Base-by-base conservation (phyloP, 495 filamentous ascomycete species). In the Penicillium pancosmium region DNA sequence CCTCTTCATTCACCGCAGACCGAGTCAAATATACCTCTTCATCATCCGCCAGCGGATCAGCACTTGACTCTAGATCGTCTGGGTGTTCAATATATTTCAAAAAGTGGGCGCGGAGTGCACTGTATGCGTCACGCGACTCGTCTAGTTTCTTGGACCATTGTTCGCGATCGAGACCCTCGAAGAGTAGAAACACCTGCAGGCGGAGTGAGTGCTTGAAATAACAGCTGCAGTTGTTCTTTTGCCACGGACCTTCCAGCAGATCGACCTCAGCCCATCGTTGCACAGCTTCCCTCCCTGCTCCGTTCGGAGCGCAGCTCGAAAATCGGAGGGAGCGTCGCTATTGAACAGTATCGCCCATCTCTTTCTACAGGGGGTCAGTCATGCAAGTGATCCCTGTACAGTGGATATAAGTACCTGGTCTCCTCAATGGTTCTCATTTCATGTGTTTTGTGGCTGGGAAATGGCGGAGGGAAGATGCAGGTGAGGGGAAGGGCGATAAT, bases 21-120 rank as follows among this genome's bases (percentile, higher is more conserved):
- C 33, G 16, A 43, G 7, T 19, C 18, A 38, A 6, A 41, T 82
- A 79, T 84, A 93, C 92, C 73, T 91, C 81, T 49, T 88, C 82
- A 73, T 91, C 91, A 59, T 96, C 93, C 56, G 90, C 88, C 59
- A 98, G 78, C 4, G 95, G 95, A 73, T 98, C 95, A 15, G 86
- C 73, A 15, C 83, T 80, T 19, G 84, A 86, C n/a, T 84, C 82
- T 47, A 95, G 70, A 67, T 90, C 86, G 61, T 94, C 88, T 7
- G 90, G 90, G 55, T 95, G 86, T 34, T 93, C 86, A 61, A 95
- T 90, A 56, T 84, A 89, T 63, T 84, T 85, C 50, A 96, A 73
- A 65, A 92, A 88, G 65, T 91, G 88, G 3, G 85, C 85, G 59
- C 85, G 83, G 1, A 94, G 68, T 34, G 87, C 85, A 6, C 73